These are phyloP conservation scores for Phalaenopsis hybrid DNA, from an alignment of 116 monocot species.

Conservation along the genomic window DNA sequence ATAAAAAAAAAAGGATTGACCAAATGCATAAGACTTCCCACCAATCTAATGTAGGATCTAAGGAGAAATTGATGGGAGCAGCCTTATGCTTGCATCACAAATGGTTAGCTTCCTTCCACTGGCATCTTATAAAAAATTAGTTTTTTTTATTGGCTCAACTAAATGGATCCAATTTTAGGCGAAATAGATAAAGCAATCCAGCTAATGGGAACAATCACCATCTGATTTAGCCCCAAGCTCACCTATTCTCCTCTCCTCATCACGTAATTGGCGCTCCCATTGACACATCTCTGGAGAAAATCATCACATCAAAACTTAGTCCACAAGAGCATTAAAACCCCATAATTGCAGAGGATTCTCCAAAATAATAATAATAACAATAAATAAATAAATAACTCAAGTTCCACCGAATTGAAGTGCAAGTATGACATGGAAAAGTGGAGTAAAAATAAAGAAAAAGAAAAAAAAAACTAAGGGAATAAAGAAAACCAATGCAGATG, in stretches of 20 bases:
- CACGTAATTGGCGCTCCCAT: conserved; percentile 10
- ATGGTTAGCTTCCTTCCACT: not conserved
- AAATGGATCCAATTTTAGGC: not conserved
- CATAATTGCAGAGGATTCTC: not conserved
- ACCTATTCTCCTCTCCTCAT: conserved; percentile 6
- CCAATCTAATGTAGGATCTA: not conserved
- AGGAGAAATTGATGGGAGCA: not conserved
- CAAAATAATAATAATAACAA: not conserved
- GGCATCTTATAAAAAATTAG: not conserved
- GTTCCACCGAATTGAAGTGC: not conserved
- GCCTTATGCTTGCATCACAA: not conserved
- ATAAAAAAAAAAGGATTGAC: not conserved
- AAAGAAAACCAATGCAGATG: not conserved
- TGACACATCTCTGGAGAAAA: conserved; percentile 11
- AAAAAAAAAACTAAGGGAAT: not conserved
- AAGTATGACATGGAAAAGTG: not conserved
- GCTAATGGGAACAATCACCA: not conserved
- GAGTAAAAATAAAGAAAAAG: not conserved
- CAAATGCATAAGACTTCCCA: not conserved
- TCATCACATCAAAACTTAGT: not conserved
- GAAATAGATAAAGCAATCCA: not conserved
- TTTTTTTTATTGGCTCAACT: not conserved
- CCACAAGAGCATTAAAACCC: not conserved
- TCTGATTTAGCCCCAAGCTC: conserved; percentile 1
- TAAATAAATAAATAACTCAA: too few species aligned